Evolutionary conservation across 1,284 basidiomycete genomes (phyloP), one percentile per base, ranked within the genome.

Genomic region (Boletellus sp.): DNA sequence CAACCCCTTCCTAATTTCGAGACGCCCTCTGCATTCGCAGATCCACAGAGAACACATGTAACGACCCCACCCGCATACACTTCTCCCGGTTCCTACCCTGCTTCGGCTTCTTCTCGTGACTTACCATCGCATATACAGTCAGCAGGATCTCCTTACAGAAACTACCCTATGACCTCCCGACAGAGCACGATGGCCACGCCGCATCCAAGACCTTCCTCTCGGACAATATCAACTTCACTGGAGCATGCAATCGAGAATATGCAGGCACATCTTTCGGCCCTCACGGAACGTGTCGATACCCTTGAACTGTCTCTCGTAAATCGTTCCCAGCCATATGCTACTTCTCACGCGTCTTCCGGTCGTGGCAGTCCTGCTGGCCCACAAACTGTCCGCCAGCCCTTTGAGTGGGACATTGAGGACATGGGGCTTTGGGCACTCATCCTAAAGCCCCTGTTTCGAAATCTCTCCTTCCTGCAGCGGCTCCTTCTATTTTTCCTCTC

Each of bases 221-320:
- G 69, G 17, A 58, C 30, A 4, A n/a, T 66, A 35, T 66, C 72
- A 2, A 30, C 53, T 19, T 48, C 61, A 27, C 69, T 92, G 37
- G 88, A 91, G 60, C 76, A 77, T 43, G 87, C 86, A 0, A 71
- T 95, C 10, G 88, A 93, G 63, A 84, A 80, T 53, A 80, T 94
- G 45, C 94, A 98, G 63, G 84, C 87, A 0, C 91, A 94, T 48
- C 73, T 98, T 8, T 87, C 91, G 1, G 93, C 94, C 1, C 76
- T 98, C 30, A 87, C 85, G 27, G 94, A 97, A 67, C 83, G 94
- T 10, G 72, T 98, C 22, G 85, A 91, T 54, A 74, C 77, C 6
- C 69, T 94, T 16, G 92, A 94, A 54, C 54, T 60, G 53, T 72
- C 76, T 2, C 64, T 74, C 17, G 66, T 67, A 21, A 58, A 64